Percentiles rank a stretch among this genome's conserved stretches.
Evolutionary conservation across 2,329 filamentous ascomycete species (phyloP).

Genomic region (Sclerotinia nivalis): DNA sequence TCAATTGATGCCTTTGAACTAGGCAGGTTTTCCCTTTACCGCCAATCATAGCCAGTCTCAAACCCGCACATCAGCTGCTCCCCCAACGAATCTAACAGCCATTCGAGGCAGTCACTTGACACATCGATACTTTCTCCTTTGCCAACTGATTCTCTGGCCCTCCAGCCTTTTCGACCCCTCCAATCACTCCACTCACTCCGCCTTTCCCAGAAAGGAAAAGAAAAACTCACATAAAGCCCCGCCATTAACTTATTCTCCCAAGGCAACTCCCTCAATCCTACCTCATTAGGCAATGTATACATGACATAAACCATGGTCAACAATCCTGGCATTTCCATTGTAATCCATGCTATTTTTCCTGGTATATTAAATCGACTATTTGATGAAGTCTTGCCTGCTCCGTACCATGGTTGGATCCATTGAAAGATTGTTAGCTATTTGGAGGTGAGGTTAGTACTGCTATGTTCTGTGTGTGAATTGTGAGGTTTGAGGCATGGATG

Average conservation of each 20-base stretch:
- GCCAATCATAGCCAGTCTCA: background rate
- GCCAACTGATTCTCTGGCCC: too few species aligned
- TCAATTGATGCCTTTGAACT: background rate
- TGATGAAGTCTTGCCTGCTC: conserved; percentile 88
- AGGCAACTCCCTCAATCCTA: conserved; percentile 62
- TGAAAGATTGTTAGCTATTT: conserved; percentile 70
- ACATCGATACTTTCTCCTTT: background rate
- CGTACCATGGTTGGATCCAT: conserved; percentile 77
- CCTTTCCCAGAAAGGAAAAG: background rate
- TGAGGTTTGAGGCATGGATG: background rate
- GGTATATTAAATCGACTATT: conserved; percentile 78
- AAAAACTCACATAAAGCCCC: conserved; percentile 55
- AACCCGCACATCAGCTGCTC: background rate
- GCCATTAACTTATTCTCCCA: conserved; percentile 78
- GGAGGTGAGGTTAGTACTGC: background rate
- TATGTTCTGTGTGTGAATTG: background rate
- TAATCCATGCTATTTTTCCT: conserved; percentile 81
- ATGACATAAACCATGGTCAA: conserved; percentile 79
- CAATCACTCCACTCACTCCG: background rate
- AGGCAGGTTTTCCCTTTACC: background rate
- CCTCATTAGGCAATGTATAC: conserved; percentile 60
- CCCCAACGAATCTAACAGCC: background rate
- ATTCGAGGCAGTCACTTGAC: background rate
- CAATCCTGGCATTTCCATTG: conserved; percentile 83
- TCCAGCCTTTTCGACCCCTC: too few species aligned